Percentiles rank a stretch among this genome's conserved stretches.
Conservation (phyloP, 2,329 filamentous ascomycete species). For the Seiridium unicorne region DNA sequence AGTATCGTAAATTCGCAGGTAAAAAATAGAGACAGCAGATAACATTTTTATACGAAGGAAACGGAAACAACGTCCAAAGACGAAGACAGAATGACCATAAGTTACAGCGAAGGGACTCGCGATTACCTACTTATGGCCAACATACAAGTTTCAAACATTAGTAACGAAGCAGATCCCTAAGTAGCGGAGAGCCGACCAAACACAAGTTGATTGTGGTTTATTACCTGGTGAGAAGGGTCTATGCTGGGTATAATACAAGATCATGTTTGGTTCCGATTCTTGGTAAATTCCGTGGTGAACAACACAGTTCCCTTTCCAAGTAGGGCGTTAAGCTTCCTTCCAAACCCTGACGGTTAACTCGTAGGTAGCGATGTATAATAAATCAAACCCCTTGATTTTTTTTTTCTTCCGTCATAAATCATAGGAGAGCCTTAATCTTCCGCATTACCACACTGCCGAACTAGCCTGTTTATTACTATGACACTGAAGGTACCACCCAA, state of each 20-base stretch:
- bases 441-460: background rate
- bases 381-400: background rate
- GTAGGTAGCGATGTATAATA: background rate
- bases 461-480: background rate
- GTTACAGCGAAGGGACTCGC: no score
- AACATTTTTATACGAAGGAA: no score
- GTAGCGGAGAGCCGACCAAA: background rate
- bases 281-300: background rate
- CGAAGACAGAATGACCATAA: no score
- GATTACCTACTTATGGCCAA: no score
- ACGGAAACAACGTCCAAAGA: no score
- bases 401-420: constrained; percentile 5
- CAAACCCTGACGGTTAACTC: background rate
- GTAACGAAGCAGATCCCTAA: background rate
- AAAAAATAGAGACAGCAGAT: no score
- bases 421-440: background rate
- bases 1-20: no score
- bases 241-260: background rate
- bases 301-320: no score
- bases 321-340: no score
- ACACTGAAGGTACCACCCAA: background rate
- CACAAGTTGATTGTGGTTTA: background rate
- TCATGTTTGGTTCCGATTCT: background rate
- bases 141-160: no score
- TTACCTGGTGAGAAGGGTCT: background rate